These are phyloP conservation scores for Leptosphaerulina australis DNA, from an alignment of 2,329 filamentous ascomycete genomes.

Conservation along the genomic window DNA sequence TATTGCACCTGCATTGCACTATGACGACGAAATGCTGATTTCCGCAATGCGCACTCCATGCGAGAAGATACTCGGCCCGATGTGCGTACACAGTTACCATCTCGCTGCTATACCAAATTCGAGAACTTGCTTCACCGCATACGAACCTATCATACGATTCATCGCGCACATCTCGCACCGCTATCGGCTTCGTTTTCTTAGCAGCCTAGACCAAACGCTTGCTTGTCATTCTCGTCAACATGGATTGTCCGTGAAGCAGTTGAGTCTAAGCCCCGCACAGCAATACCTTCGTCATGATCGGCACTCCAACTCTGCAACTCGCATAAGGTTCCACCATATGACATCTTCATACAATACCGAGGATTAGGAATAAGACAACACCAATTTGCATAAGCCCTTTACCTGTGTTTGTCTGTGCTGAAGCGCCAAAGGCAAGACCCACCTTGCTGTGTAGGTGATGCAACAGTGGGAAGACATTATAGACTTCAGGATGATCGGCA, in stretches of 20 bases:
- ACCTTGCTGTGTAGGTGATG: constrained; percentile 10
- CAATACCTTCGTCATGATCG: constrained; percentile 26
- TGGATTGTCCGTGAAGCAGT: constrained; percentile 13
- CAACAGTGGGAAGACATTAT: constrained; percentile 9
- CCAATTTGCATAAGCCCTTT: neutral
- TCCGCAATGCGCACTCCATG: no score
- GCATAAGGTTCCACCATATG: constrained; percentile 7
- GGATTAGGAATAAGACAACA: constrained; percentile 2
- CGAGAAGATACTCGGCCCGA: no score
- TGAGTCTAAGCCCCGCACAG: constrained; percentile 18
- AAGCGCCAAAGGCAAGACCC: constrained; percentile 2
- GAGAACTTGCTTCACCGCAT: no score
- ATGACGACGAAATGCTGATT: no score
- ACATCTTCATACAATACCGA: constrained; percentile 11
- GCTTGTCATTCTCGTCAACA: constrained; percentile 5
- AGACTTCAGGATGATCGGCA: neutral
- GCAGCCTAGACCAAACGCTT: constrained; percentile 2
- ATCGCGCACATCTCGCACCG: neutral
- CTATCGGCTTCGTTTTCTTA: neutral
- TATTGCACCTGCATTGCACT: no score
- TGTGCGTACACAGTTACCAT: no score
- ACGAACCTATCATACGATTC: no score
- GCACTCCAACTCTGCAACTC: constrained; percentile 17
- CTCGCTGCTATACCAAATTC: no score
- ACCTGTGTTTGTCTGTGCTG: constrained; percentile 1